Base-by-base conservation (phyloP, 176 grass and related monocot species). In the Ananas comosus region DNA sequence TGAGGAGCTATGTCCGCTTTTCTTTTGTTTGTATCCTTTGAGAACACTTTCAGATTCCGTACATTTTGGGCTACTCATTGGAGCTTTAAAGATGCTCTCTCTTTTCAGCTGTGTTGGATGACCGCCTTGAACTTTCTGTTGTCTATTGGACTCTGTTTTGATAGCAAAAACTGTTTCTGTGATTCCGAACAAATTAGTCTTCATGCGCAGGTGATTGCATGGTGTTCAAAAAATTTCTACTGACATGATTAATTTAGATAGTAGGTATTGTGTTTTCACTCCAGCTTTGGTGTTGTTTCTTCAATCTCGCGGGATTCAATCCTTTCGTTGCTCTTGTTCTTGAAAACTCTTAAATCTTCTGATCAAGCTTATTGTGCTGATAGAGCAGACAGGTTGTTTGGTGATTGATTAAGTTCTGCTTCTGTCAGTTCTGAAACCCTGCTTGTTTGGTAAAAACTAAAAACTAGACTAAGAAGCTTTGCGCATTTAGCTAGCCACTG, bases 41-140 rank as follows among this genome's bases (percentile, higher is more conserved):
- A 16, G 54, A 76, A 53, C 22, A 21, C 47, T 49, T 54, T 47
- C 19, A 9, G 19, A 13, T 13, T 67, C 73, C 73, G 14, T 64
- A 65, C 25, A 56, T 56, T 74, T 75, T 33, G 51, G 53, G 67
- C 13, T 18, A 67, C 63, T 67, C 64, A 23, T 56, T 54, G 63
- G 47, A 66, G 50, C 50, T 53, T 27, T 53, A 53, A 28, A 53
- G 18, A 0, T 59, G 19, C n/a, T 17, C 2, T 17, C 2, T 59
- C 49, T 51, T 6, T 47, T 13, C 28, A 13, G 33, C 11, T 76
- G 23, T 51, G 50, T 66, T 9, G 10, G 13, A 3, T 33, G 12
- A n/a, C 2, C 18, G 12, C 48, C 12, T 13, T 29, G 50, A 66
- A 66, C 64, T 53, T 47, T 22, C 33, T 42, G 50, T 66, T 47